Percentiles rank a stretch among this genome's conserved stretches.
These are phyloP conservation scores for Boletus subparvulus DNA, from an alignment of 768 basidiomycete species.

Conservation along the genomic window DNA sequence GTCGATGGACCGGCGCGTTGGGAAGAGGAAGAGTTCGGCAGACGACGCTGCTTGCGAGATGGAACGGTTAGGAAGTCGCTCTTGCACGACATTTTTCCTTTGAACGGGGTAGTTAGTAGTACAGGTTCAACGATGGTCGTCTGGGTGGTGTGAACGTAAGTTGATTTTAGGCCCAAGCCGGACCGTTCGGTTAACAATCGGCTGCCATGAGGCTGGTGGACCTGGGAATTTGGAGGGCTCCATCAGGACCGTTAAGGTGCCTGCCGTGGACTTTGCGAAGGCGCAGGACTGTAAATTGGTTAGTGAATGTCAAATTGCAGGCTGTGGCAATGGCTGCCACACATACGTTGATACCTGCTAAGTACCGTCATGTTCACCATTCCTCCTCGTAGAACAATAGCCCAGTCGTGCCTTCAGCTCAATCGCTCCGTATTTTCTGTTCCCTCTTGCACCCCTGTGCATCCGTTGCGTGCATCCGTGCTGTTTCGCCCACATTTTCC, in stretches of 20 bases:
- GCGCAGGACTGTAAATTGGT: background rate
- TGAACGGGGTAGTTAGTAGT: constrained; percentile 15
- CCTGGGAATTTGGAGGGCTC: constrained; percentile 6
- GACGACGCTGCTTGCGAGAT: constrained; percentile 3
- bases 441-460: background rate
- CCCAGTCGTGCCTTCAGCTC: background rate
- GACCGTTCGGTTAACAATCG: constrained; percentile 19
- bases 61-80: constrained; percentile 9
- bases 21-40: background rate
- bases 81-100: constrained; percentile 19
- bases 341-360: background rate
- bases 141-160: constrained; percentile 23
- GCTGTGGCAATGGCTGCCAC: background rate
- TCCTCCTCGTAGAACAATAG: background rate
- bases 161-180: constrained; percentile 21
- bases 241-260: background rate
- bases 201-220: constrained; percentile 9
- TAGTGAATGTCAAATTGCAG: background rate
- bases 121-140: constrained; percentile 22
- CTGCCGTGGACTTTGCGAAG: background rate
- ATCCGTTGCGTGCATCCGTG: background rate
- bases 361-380: constrained; percentile 9
- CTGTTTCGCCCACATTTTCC: background rate
- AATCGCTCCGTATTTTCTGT: background rate
- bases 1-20: constrained; percentile 6